These are phyloP conservation scores for Amanita pallidorosea DNA, from an alignment of 768 basidiomycete genomes.

Conservation along the genomic window DNA sequence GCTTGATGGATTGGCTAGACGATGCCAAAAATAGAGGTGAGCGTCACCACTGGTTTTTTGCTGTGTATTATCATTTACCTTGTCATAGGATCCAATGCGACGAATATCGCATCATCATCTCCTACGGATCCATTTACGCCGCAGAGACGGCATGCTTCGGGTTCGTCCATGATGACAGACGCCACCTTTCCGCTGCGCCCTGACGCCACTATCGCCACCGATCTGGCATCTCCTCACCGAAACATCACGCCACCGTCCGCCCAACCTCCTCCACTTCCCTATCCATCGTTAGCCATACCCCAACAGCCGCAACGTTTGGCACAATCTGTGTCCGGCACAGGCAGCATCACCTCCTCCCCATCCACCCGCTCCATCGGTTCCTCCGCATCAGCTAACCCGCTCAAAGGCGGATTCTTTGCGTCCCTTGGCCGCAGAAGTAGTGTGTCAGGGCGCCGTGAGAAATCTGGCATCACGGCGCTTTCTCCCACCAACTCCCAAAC, in stretches of 20 bases:
- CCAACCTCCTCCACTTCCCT: constrained; percentile 52
- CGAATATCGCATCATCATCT: constrained; percentile 18
- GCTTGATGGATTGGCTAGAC: constrained; percentile 66
- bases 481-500: constrained; percentile 8
- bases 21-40: constrained; percentile 47
- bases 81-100: constrained; percentile 5
- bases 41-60: constrained; percentile 6
- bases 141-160: constrained; percentile 58
- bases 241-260: constrained; percentile 44
- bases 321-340: constrained; percentile 21
- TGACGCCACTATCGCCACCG: constrained; percentile 73
- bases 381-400: constrained; percentile 24
- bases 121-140: constrained; percentile 33
- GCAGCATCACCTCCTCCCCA: constrained; percentile 29
- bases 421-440: constrained; percentile 68
- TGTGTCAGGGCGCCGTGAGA: constrained; percentile 15
- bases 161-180: constrained; percentile 63
- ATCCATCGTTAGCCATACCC: constrained; percentile 53
- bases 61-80: neutral
- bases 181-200: constrained; percentile 69
- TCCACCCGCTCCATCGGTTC: constrained; percentile 41
- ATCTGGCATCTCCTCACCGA: constrained; percentile 41
- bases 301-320: constrained; percentile 18
- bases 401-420: constrained; percentile 59
- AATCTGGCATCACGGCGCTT: constrained; percentile 9